Evolutionary conservation across 2,329 filamentous ascomycete genomes (phyloP).

Genomic region (Claviceps sp.): DNA sequence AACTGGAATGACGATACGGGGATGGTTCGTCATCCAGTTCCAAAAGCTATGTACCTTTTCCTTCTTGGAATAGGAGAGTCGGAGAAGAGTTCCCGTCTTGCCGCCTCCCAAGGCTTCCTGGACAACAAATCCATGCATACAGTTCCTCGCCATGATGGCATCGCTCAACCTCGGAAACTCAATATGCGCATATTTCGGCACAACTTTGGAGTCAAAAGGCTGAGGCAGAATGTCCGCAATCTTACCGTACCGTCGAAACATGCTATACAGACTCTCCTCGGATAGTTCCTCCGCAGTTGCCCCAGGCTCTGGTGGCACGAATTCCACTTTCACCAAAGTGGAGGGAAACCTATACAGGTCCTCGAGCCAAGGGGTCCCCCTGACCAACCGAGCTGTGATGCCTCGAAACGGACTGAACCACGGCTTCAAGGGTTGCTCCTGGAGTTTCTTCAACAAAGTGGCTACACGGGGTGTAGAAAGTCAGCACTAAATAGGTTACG

Average conservation of each 20-base stretch:
- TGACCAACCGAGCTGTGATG: slow-evolving; percentile 60
- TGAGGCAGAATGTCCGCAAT: slow-evolving; percentile 75
- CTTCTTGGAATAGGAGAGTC: slow-evolving; percentile 71
- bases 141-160: slow-evolving; percentile 82
- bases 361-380: slow-evolving; percentile 84
- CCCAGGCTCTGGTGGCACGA: slow-evolving; percentile 61
- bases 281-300: slow-evolving; percentile 62
- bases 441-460: slow-evolving; percentile 48
- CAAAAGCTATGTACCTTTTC: slow-evolving; percentile 67
- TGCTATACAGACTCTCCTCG: slow-evolving; percentile 73
- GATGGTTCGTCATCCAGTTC: slow-evolving; percentile 79
- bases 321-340: slow-evolving; percentile 66
- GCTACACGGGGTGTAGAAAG: slow-evolving; percentile 14
- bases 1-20: slow-evolving; percentile 73
- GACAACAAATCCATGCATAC: slow-evolving; percentile 73
- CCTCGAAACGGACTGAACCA: slow-evolving; percentile 78
- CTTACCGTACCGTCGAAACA: slow-evolving; percentile 86
- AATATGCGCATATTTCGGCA: slow-evolving; percentile 67
- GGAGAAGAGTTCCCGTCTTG: slow-evolving; percentile 60
- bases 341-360: slow-evolving; percentile 78
- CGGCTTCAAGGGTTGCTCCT: slow-evolving; percentile 60
- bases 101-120: slow-evolving; percentile 58
- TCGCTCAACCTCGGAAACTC: slow-evolving; percentile 63
- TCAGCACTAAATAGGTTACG: not conserved
- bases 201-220: slow-evolving; percentile 70